These are phyloP conservation scores for Aspergillus bertholletiae DNA, from an alignment of 495 filamentous ascomycete genomes.

Conservation along the genomic window DNA sequence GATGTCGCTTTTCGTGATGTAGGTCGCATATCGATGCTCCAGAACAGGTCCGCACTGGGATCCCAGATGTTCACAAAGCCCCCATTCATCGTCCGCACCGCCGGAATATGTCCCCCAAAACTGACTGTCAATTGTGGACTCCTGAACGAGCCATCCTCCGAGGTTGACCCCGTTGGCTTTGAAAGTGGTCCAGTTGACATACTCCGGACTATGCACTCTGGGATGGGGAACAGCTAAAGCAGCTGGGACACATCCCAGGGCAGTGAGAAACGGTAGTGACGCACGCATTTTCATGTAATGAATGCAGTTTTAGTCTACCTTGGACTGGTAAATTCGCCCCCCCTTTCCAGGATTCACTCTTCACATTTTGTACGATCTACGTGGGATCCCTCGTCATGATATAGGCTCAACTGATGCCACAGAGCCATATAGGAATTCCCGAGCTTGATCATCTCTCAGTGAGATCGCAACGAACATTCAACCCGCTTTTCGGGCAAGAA, in stretches of 20 bases:
- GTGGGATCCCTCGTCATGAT: background rate
- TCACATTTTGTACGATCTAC: background rate
- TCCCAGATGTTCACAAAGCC: conserved; percentile 24
- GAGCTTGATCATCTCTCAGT: background rate
- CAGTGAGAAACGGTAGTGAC: background rate
- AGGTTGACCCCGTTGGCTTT: conserved; percentile 28
- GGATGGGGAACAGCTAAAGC: conserved; percentile 1
- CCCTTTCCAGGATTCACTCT: too few relatives aligned
- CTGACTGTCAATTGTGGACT: conserved; percentile 26
- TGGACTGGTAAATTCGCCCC: background rate
- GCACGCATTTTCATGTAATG: background rate
- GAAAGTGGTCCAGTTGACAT: conserved; percentile 27
- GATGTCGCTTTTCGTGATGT: conserved; percentile 25
- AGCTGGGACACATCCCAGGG: background rate
- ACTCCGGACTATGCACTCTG: conserved; percentile 3
- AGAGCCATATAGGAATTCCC: background rate
- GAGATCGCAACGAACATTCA: background rate
- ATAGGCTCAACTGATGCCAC: background rate
- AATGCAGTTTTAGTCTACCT: background rate
- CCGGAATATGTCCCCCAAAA: conserved; percentile 23
- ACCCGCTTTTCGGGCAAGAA: background rate
- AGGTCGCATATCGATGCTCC: conserved; percentile 28
- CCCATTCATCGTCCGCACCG: conserved; percentile 28
- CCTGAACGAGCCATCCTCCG: conserved; percentile 33
- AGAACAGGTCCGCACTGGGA: conserved; percentile 19